Percentiles rank a stretch among this genome's conserved stretches.
Evolutionary conservation across 805 yeast genomes (phyloP).

Genomic region (Diddensiella santjacobensis): DNA sequence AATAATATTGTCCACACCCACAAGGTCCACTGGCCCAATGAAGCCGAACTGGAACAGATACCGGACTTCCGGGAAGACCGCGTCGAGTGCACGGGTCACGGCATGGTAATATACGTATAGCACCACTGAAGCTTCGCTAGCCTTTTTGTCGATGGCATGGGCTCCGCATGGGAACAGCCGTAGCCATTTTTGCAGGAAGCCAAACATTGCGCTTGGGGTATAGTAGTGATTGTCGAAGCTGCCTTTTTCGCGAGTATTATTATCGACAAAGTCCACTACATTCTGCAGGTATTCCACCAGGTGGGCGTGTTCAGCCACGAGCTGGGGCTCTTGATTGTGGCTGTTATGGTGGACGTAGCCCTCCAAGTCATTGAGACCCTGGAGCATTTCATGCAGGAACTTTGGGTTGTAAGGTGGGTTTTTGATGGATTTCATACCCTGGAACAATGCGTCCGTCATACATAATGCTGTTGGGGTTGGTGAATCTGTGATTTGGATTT

Average conservation of each 20-base stretch:
- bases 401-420: slow-evolving; percentile 32
- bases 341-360: slow-evolving; percentile 11
- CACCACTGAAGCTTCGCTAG: slow-evolving; percentile 20
- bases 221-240: slow-evolving; percentile 18
- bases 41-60: slow-evolving; percentile 36
- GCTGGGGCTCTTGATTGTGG: slow-evolving; percentile 8
- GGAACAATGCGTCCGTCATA: slow-evolving; percentile 30
- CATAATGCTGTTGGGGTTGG: slow-evolving; percentile 26
- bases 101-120: slow-evolving; percentile 36
- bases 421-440: slow-evolving; percentile 34
- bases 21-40: slow-evolving; percentile 35
- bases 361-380: slow-evolving; percentile 23
- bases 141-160: slow-evolving; percentile 9
- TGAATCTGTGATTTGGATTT: slow-evolving; percentile 18
- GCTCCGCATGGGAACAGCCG: slow-evolving; percentile 27
- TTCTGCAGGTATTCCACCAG: slow-evolving; percentile 15
- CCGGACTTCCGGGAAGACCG: slow-evolving; percentile 37
- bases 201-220: slow-evolving; percentile 23
- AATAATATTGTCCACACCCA: slow-evolving; percentile 25
- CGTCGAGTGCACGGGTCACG: slow-evolving; percentile 32
- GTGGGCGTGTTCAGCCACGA: slow-evolving; percentile 16
- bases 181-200: slow-evolving; percentile 28
- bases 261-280: slow-evolving; percentile 16
- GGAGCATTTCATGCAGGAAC: slow-evolving; percentile 31
- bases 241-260: slow-evolving; percentile 12